phyloP scores from a whole-genome alignment of 1,139 yeast species.

The Geotrichum phurueaensis region DNA sequence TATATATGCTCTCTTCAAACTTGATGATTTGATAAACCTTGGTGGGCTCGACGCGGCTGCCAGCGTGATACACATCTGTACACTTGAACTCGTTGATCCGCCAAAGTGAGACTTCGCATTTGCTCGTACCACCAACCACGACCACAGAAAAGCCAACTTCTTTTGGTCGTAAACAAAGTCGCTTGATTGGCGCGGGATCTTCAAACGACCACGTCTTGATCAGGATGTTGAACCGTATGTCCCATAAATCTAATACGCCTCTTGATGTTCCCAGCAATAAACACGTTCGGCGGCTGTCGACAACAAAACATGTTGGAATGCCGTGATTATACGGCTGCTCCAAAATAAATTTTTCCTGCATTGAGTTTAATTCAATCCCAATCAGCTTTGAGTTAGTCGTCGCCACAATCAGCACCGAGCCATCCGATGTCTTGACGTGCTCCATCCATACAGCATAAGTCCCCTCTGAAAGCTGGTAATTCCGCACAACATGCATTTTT shows the following conservation, averaged over 20 bases:
- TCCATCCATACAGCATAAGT: constrained; percentile 45
- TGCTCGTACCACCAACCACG: constrained; percentile 61
- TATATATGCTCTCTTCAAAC: constrained; percentile 20
- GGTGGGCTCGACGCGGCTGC: constrained; percentile 13
- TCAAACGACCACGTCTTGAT: constrained; percentile 58
- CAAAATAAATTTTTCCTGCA: constrained; percentile 44
- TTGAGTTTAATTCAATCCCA: constrained; percentile 54
- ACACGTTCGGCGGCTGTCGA: constrained; percentile 57
- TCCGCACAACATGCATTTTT: constrained; percentile 43
- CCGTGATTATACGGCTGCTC: constrained; percentile 64
- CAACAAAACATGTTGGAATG: constrained; percentile 50
- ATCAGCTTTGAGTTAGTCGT: constrained; percentile 53
- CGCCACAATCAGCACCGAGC: constrained; percentile 37
- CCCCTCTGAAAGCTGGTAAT: constrained; percentile 36
- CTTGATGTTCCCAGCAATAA: constrained; percentile 64
- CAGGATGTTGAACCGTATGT: constrained; percentile 57
- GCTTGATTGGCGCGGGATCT: constrained; percentile 42
- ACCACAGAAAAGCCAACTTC: constrained; percentile 42
- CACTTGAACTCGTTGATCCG: constrained; percentile 65
- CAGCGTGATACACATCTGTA: constrained; percentile 42
- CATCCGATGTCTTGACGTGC: constrained; percentile 35
- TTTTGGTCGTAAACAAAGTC: constrained; percentile 43
- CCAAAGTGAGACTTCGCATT: constrained; percentile 65
- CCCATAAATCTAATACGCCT: constrained; percentile 79
- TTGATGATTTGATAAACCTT: constrained; percentile 19